Evolutionary conservation across 2,329 filamentous ascomycete genomes (phyloP).

Genomic region (Trichoderma koningii): DNA sequence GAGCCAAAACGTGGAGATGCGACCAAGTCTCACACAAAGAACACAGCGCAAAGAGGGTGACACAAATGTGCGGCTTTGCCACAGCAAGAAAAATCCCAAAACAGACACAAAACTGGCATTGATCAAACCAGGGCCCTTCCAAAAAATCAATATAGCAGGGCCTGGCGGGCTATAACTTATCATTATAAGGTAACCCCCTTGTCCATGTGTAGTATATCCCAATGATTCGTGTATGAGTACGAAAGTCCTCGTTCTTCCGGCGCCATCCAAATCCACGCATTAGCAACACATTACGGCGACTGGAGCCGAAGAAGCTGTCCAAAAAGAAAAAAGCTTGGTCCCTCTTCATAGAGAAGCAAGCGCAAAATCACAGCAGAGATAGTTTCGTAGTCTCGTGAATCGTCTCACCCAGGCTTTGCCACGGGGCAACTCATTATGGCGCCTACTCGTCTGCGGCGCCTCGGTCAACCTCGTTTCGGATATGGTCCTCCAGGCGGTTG

Average conservation of each 20-base stretch:
- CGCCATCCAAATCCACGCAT: constrained; percentile 22
- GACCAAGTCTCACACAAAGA: not conserved
- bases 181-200: not conserved
- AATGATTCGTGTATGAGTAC: constrained; percentile 7
- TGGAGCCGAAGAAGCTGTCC: not conserved
- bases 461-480: constrained; percentile 72
- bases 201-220: constrained; percentile 13
- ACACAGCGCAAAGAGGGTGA: not conserved
- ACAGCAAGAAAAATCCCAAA: not conserved
- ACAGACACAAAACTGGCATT: not conserved
- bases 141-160: not conserved
- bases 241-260: constrained; percentile 1
- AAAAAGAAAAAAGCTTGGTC: not conserved
- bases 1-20: not conserved
- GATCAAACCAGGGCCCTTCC: constrained; percentile 12
- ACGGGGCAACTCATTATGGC: constrained; percentile 12
- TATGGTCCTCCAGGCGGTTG: constrained; percentile 65
- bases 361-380: constrained; percentile 23
- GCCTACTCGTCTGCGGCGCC: constrained; percentile 37
- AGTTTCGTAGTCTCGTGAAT: constrained; percentile 21
- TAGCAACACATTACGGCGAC: constrained; percentile 24
- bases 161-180: constrained; percentile 10
- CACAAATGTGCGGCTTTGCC: not conserved
- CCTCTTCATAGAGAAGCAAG: constrained; percentile 14
- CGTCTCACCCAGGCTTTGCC: constrained; percentile 21